Base-by-base conservation (phyloP, 768 basidiomycete genomes). In the Nidula microcarpa region DNA sequence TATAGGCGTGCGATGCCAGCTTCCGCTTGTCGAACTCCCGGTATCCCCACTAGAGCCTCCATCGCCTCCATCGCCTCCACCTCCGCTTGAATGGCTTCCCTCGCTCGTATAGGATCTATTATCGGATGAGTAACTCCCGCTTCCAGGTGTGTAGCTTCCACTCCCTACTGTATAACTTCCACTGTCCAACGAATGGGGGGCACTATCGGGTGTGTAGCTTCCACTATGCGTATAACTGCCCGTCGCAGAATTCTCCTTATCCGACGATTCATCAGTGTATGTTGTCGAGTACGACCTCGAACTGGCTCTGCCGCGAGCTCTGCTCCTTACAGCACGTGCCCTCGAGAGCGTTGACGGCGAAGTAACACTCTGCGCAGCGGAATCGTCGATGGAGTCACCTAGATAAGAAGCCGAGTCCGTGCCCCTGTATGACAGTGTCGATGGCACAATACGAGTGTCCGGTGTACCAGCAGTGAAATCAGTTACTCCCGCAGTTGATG, bases 291-390 rank as follows among this genome's bases (percentile, higher is more conserved):
- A 70, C 6, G 77, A 72, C 39, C 76, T 68, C 4, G 79, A 73
- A 18, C 67, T 68, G 11, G 63, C 54, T 36, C 72, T 71, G 2
- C 77, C 75, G 4, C 73, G 63, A 18, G 56, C 66, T 35, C 82
- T 71, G 53, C 86, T 71, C 51, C 85, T 71, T 6, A 89, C 75
- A 37, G 76, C 86, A 13, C 80, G 67, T 0, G 81, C 78, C 18
- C 88, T 74, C 6, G 84, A 80, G 16, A 89, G 70, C 6, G 65
- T 66, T 1, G 85, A 81, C 3, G 84, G 76, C 0, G 84, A 80
- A 0, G 75, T 71, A 0, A 75, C 68, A 6, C 74, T 70, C 33
- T 70, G 73, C 1, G 71, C 60, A 6, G 62, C 63, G 0, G 69
- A 69, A 39, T 63, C 77, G 49, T 79, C 79, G 23, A 30, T 30